Evolutionary conservation across 306 rosid genomes (phyloP), one percentile per base, ranked within the genome.

Genomic region (Prinsepia uniflora): DNA sequence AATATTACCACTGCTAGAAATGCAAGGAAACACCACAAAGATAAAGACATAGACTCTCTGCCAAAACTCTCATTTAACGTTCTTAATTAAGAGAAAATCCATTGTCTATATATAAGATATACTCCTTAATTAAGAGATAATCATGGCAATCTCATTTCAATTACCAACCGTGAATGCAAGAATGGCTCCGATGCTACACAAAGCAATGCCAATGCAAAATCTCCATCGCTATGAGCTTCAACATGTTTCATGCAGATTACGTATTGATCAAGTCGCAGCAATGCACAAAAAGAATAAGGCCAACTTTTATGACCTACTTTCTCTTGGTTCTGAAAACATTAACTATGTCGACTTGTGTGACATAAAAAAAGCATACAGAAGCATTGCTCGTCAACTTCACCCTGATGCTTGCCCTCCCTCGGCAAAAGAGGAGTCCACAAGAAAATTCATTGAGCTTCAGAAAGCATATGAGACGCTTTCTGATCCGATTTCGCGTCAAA

Each of bases 381-480:
- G 55, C 30, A 50, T 78, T 82, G 85, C 80, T 34, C 85, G 67
- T 48, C 79, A 42, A 45, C 61, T 54, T 50, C 85, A 81, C 49
- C 85, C 85, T 0, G 85, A 81, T 41, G 69, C 70, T 59, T 71
- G 74, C 53, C 52, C 59, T 70, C 79, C 60, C 4, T 81, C 76
- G 4, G 67, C 60, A 11, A 72, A 81, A 64, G 76, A 39, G 18
- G 79, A 81, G 67, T 69, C 79, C 0, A 74, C 85, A 0, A 81
- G 74, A 41, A 70, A 65, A 24, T 81, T 81, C 65, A 34, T 81
- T 19, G 79, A 77, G 79, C 63, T 81, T 60, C 81, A 60, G 39
- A 74, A 65, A 70, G 85, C 85, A 11, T 81, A 74, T 0, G 80
- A 78, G 30, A 81, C 85, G n/a, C 82, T 81, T 18, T 81, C 80